phyloP scores from a whole-genome alignment of 2,329 filamentous ascomycete species.

The Colletotrichum kahawae region DNA sequence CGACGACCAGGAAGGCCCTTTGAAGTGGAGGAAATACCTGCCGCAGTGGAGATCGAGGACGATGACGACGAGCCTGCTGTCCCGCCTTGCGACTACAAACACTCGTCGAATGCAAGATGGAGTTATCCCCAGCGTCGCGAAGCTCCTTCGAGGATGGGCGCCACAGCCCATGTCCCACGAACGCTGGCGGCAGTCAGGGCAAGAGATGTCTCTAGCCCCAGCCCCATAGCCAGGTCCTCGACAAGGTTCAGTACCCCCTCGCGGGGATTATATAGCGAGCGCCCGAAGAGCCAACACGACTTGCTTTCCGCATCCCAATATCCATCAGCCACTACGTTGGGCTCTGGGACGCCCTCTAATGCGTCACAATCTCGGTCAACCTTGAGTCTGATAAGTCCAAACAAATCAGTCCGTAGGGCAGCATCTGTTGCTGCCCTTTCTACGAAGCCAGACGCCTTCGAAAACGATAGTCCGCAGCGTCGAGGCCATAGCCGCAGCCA shows the following conservation, averaged over 20 bases:
- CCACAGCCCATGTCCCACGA: background rate
- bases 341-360: background rate
- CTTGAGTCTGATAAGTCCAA: background rate
- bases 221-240: background rate
- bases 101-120: background rate
- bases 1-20: conserved; percentile 1
- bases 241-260: background rate
- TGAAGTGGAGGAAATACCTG: conserved; percentile 1
- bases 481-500: background rate
- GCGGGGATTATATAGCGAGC: background rate
- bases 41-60: conserved; percentile 9
- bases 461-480: background rate
- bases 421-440: background rate
- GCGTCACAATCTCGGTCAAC: background rate
- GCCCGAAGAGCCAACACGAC: background rate
- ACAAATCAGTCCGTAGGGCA: background rate
- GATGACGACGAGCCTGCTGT: background rate
- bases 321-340: background rate
- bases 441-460: background rate
- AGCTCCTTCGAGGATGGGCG: background rate
- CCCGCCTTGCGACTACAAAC: background rate
- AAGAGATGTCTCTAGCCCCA: background rate
- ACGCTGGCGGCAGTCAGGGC: background rate
- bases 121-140: background rate
- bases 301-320: background rate